Evolutionary conservation across 768 basidiomycete species (phyloP), one percentile per base, ranked within the genome.

Genomic region (Boletus rufocinnamomeus): DNA sequence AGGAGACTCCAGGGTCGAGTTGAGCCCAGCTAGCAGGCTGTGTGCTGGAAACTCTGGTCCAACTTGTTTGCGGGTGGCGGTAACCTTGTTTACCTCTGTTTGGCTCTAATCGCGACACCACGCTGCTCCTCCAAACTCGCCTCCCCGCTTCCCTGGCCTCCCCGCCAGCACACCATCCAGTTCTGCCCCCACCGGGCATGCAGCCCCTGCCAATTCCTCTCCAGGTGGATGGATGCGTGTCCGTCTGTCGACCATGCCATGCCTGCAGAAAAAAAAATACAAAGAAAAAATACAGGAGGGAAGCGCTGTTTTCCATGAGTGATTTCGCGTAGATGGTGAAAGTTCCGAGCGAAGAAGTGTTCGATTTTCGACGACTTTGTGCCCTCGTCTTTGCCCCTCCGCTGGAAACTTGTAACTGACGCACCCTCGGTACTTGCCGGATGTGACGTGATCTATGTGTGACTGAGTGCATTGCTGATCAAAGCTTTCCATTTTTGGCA

Each of bases 321-420:
- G 54, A 52, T 48, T 64, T 58, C 40, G 61, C 35, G 56, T 47
- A 21, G 62, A 50, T 74, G 73, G 34, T 72, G 71, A 65, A 74
- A 63, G 71, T 72, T 74, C 71, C 72, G 53, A 58, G 72, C 61
- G 51, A 72, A 72, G 72, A 62, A 61, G 62, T 60, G 69, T 70
- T 53, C 30, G n/a, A 48, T 62, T 72, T 74, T 73, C 52, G 57
- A 52, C 53, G 51, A 50, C 45, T 55, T 57, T 51, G 32, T 68
- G 63, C 58, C 48, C 58, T 68, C 45, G 56, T 58, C 56, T 68
- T 50, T 62, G 53, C 61, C 48, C 62, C 53, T 54, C 58, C 45
- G 54, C 63, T 61, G 61, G 69, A 68, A 66, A 64, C 68, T 57
- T 54, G 59, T 49, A 47, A 65, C 61, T 60, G 50, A 64, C 60